phyloP scores from a whole-genome alignment of 2,329 filamentous ascomycete species.

The Penicillium sp. region DNA sequence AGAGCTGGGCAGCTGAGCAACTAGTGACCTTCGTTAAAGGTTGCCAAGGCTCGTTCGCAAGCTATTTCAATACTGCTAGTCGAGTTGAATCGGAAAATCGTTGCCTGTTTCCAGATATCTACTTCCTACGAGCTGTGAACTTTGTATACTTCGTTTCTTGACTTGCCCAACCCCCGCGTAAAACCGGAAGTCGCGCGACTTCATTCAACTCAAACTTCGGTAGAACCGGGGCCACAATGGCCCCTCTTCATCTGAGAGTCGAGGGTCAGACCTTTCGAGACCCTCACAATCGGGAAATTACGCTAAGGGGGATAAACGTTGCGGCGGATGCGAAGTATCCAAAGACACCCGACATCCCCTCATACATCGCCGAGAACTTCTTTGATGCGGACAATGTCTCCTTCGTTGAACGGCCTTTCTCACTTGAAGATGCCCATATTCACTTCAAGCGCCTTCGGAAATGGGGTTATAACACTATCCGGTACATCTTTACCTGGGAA shows the following conservation, averaged over 20 bases:
- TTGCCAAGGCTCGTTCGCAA: background rate
- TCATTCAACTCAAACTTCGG: background rate
- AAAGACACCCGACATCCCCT: slow-evolving; percentile 74
- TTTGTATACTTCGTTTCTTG: background rate
- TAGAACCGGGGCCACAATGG: slow-evolving; percentile 52
- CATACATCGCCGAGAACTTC: slow-evolving; percentile 73
- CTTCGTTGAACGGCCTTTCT: slow-evolving; percentile 83
- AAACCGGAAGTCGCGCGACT: background rate
- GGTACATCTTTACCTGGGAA: slow-evolving; percentile 98
- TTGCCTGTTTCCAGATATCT: background rate
- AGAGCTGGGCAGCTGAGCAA: background rate
- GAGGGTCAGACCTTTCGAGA: slow-evolving; percentile 86
- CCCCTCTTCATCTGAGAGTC: slow-evolving; percentile 72
- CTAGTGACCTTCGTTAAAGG: background rate
- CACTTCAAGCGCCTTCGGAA: slow-evolving; percentile 84
- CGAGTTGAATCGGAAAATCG: background rate
- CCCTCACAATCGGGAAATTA: slow-evolving; percentile 74
- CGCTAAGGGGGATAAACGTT: slow-evolving; percentile 89
- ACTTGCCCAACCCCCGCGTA: background rate
- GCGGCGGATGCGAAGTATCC: slow-evolving; percentile 89
- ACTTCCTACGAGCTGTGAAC: background rate
- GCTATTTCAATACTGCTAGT: background rate
- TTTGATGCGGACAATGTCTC: slow-evolving; percentile 90
- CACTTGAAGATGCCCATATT: slow-evolving; percentile 73
- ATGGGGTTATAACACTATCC: slow-evolving; percentile 93